A percentile compares a stretch with the other conserved stretches of the same genome.
phyloP scores from a whole-genome alignment of 140 eudicot genomes.

The Stevia rebaudiana region DNA sequence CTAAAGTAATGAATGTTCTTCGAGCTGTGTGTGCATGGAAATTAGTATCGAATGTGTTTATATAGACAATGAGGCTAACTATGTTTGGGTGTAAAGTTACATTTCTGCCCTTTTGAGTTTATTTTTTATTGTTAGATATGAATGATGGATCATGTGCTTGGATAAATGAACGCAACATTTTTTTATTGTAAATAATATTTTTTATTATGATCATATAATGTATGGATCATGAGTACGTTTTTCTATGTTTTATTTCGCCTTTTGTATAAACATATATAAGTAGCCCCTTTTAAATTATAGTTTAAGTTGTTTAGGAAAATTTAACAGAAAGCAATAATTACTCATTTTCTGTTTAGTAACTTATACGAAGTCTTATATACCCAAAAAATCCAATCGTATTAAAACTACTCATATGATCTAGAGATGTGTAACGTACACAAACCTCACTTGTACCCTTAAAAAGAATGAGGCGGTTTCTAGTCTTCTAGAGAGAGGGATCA shows the following conservation, averaged over 20 bases:
- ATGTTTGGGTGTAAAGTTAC: slow-evolving; percentile 5
- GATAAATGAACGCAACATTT: slow-evolving; percentile 10
- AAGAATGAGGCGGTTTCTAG: no score
- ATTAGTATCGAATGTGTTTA: slow-evolving; percentile 20
- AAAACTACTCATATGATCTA: no score
- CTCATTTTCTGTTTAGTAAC: neutral
- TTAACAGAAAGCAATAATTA: neutral
- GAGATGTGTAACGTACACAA: no score
- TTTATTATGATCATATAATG: slow-evolving; percentile 17
- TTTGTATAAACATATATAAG: neutral
- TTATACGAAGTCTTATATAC: no score
- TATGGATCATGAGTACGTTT: no score
- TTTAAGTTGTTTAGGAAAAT: neutral
- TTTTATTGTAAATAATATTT: slow-evolving; percentile 14
- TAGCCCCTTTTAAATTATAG: neutral
- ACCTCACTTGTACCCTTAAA: no score
- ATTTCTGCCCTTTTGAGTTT: slow-evolving; percentile 18
- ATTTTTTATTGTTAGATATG: slow-evolving; percentile 14
- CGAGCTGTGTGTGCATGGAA: slow-evolving; percentile 3
- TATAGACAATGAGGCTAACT: slow-evolving; percentile 29
- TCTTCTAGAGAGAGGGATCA: no score
- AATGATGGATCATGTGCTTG: slow-evolving; percentile 33
- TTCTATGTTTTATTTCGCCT: neutral
- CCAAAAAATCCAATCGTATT: no score
- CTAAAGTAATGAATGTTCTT: neutral